phyloP scores from a whole-genome alignment of 208 protist genomes.

The Leishmania braziliensis region DNA sequence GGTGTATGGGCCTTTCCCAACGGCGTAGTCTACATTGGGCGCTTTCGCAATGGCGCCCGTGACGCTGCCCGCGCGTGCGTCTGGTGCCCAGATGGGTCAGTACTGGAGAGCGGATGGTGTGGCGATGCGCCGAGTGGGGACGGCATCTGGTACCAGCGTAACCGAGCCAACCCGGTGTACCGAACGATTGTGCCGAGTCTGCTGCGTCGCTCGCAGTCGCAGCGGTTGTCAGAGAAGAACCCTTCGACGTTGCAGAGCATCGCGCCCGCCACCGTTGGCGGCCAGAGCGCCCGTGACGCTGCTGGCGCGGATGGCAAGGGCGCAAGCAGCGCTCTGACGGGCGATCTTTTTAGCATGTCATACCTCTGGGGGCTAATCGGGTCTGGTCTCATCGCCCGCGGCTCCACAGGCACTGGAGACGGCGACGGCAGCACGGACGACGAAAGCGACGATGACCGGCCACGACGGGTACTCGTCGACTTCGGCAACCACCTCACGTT shows the following conservation, averaged over 20 bases:
- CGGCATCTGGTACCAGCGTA: slow-evolving; percentile 66
- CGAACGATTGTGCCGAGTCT: slow-evolving; percentile 15
- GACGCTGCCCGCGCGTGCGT: slow-evolving; percentile 32
- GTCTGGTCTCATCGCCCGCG: slow-evolving; percentile 8
- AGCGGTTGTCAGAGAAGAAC: slow-evolving; percentile 1
- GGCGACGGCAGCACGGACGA: slow-evolving; percentile 1
- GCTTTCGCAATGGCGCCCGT: slow-evolving; percentile 53
- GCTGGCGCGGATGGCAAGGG: neutral
- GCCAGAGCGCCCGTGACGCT: neutral
- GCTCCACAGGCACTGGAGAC: neutral
- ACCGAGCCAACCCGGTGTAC: slow-evolving; percentile 52
- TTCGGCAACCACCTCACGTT: slow-evolving; percentile 33
- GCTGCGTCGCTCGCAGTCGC: slow-evolving; percentile 21
- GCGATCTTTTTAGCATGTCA: slow-evolving; percentile 21
- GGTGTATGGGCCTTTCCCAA: slow-evolving; percentile 77
- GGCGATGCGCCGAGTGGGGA: slow-evolving; percentile 59
- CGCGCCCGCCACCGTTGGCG: neutral
- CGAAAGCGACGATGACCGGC: neutral
- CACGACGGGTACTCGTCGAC: slow-evolving; percentile 33
- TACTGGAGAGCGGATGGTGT: slow-evolving; percentile 68
- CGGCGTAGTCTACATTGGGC: slow-evolving; percentile 79
- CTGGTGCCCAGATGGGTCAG: slow-evolving; percentile 76
- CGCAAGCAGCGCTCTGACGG: neutral
- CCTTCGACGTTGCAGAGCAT: neutral
- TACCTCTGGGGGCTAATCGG: slow-evolving; percentile 23